Evolutionary conservation across 495 filamentous ascomycete species (phyloP), one percentile per base, ranked within the genome.

Genomic region (Penicillium mononematosum): DNA sequence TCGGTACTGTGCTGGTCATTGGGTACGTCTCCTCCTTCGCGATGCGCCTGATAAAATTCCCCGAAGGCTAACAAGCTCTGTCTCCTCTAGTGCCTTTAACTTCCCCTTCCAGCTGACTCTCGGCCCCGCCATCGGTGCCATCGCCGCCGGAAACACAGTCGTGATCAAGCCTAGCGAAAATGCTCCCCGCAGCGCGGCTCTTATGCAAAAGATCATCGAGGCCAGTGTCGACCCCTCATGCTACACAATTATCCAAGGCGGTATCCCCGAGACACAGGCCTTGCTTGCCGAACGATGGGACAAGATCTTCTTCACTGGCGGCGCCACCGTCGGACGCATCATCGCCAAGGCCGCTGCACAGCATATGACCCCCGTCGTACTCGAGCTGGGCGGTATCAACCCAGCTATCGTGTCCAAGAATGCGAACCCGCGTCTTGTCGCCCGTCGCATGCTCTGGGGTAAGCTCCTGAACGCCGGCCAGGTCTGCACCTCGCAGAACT

Each of bases 221-320:
- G 75, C 82, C 16, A 80, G 81, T 31, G 82, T 98, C 34, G 94
- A 97, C 71, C 84, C 82, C 25, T 81, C 81, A n/a, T 85, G 85
- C 59, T 96, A 90, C 69, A 76, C 78, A 17, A 78, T 93, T 49
- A 80, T 96, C 54, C 92, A 96, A 70, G 94, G 94, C 51, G 83
- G 77, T 8, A 66, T 96, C 31, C 78, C 86, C 24, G 91, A 96
- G 79, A 90, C 88, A 3, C 89, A 88, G 17, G 86, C 86, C 6
- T 74, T 98, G 34, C 78, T 98, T 12, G 83, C 91, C 49, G 83
- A 92, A 73, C 91, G 91, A 64, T 98, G 92, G 91, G 92, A 95
- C 73, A 96, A 96, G 80, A 93, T 98, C 62, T 93, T 95, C 77
- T 98, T 96, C 77, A 98, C 94, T 16, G 94, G 94, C 45, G 83